Percentiles rank a stretch among this genome's conserved stretches.
Conservation (phyloP, 2,329 filamentous ascomycete genomes). For the Phialocephala subalpina region DNA sequence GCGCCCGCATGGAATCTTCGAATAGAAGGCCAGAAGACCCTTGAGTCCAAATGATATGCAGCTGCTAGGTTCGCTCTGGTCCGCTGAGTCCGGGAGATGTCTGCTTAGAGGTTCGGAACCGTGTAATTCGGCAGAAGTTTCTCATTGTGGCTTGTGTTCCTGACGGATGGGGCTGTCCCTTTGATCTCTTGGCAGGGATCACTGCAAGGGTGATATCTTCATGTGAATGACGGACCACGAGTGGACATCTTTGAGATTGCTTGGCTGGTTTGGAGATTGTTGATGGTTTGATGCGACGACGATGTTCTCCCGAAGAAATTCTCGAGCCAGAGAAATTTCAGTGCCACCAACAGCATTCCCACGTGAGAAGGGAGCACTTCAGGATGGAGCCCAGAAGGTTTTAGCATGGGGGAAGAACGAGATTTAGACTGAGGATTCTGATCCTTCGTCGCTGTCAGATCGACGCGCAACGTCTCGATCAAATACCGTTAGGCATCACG, state of each 20-base stretch:
- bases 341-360: not conserved
- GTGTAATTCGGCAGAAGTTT: slow-evolving; percentile 3
- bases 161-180: not conserved
- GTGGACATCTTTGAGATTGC: not conserved
- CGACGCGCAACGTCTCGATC: no score
- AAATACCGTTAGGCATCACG: no score
- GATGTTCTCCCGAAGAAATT: not conserved
- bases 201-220: not conserved
- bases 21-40: slow-evolving; percentile 10
- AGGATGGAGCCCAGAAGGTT: not conserved
- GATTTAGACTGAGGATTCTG: not conserved
- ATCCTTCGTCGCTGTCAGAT: no score
- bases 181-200: not conserved
- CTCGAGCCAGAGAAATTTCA: not conserved
- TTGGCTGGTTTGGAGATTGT: slow-evolving; percentile 4
- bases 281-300: not conserved
- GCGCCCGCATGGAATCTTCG: slow-evolving; percentile 10
- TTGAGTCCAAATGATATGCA: slow-evolving; percentile 10
- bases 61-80: not conserved
- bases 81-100: not conserved
- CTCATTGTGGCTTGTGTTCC: slow-evolving; percentile 5
- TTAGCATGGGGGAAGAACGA: not conserved
- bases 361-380: not conserved
- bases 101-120: not conserved
- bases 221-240: slow-evolving; percentile 2